Evolutionary conservation across 108 stramenopile species (phyloP).

Genomic region (Skeletonema grethae): DNA sequence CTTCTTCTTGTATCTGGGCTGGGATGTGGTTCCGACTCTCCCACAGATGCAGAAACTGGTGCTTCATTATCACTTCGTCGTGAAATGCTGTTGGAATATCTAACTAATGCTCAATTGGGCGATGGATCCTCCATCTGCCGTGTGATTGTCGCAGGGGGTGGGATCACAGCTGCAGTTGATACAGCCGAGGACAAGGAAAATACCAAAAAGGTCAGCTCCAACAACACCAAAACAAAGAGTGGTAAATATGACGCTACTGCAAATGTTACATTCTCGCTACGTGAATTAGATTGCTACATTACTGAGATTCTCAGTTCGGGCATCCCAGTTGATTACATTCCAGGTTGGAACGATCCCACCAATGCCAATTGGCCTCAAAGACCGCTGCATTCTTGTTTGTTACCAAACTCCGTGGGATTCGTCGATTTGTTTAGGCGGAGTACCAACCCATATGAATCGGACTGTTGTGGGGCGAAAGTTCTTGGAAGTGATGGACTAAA

Average conservation of each 20-base stretch:
- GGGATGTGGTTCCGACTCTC: constrained; percentile 56
- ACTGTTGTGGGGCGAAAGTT: constrained; percentile 34
- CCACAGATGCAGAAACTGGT: constrained; percentile 36
- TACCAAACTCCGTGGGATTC: constrained; percentile 55
- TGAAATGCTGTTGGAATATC: constrained; percentile 76
- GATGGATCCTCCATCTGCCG: constrained; percentile 63
- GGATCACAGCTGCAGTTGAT: constrained; percentile 22
- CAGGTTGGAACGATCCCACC: constrained; percentile 80
- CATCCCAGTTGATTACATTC: constrained; percentile 80
- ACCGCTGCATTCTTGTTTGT: constrained; percentile 72
- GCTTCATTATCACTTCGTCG: constrained; percentile 60
- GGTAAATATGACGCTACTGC: constrained; percentile 21
- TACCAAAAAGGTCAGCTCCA: constrained; percentile 14
- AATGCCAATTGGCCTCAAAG: constrained; percentile 89
- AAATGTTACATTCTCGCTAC: constrained; percentile 15
- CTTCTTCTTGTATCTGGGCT: constrained; percentile 76
- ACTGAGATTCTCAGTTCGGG: constrained; percentile 56
- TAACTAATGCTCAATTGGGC: constrained; percentile 58
- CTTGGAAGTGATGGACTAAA: constrained; percentile 82
- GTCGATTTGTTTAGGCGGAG: constrained; percentile 51
- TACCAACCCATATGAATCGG: constrained; percentile 81
- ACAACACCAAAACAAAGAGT: constrained; percentile 27
- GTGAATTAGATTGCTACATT: constrained; percentile 69
- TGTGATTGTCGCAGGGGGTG: constrained; percentile 74
- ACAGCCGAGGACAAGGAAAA: neutral